These are phyloP conservation scores for Dactylonectria macrodidyma DNA, from an alignment of 2,329 filamentous ascomycete species.

Conservation along the genomic window DNA sequence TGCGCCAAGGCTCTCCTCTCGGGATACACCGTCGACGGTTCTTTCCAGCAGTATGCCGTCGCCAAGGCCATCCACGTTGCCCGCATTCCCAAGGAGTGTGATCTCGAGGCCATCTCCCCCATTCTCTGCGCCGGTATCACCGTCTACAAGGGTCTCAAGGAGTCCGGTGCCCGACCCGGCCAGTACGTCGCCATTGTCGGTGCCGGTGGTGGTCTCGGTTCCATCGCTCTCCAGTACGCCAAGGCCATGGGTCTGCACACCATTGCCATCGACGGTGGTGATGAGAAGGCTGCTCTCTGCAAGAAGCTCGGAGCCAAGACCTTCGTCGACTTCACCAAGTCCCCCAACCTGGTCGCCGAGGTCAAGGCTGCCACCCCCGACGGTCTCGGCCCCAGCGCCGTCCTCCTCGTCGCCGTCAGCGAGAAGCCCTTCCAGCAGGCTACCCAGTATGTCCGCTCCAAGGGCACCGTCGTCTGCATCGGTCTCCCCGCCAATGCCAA, in stretches of 20 bases:
- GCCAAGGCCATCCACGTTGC: slow-evolving; percentile 90
- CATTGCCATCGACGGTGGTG: slow-evolving; percentile 87
- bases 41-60: slow-evolving; percentile 93
- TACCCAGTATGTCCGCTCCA: slow-evolving; percentile 86
- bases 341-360: slow-evolving; percentile 84
- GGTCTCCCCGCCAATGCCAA: slow-evolving; percentile 87
- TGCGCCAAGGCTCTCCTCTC: slow-evolving; percentile 83
- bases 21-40: slow-evolving; percentile 93
- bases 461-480: slow-evolving; percentile 89
- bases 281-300: slow-evolving; percentile 83
- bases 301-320: slow-evolving; percentile 77
- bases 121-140: slow-evolving; percentile 90
- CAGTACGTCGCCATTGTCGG: slow-evolving; percentile 89
- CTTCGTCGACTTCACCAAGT: slow-evolving; percentile 86
- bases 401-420: slow-evolving; percentile 86
- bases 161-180: slow-evolving; percentile 81
- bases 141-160: slow-evolving; percentile 93
- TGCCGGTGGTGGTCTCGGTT: slow-evolving; percentile 87
- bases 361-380: slow-evolving; percentile 87
- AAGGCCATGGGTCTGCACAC: slow-evolving; percentile 88
- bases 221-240: slow-evolving; percentile 87
- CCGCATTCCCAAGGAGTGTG: slow-evolving; percentile 82
- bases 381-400: slow-evolving; percentile 88
- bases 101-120: slow-evolving; percentile 83
- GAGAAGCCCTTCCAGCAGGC: slow-evolving; percentile 98